These are phyloP conservation scores for Neurospora discreta DNA, from an alignment of 495 filamentous ascomycete species.

Conservation along the genomic window DNA sequence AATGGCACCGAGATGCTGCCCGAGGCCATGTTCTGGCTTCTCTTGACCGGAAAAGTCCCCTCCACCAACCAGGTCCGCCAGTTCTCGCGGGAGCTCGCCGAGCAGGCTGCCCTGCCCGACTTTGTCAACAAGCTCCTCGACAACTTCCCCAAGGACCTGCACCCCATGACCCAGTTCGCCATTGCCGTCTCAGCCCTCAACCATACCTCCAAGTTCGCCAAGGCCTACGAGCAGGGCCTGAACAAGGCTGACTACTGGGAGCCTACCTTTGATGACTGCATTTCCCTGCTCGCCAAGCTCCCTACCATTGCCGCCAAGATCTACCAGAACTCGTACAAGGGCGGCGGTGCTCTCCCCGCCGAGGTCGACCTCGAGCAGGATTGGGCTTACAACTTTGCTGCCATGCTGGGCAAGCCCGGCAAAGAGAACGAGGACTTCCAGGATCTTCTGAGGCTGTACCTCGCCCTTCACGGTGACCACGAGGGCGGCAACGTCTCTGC, in stretches of 20 bases:
- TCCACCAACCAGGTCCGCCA: conserved; percentile 66
- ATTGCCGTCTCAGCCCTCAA: conserved; percentile 90
- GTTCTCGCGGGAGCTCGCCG: conserved; percentile 76
- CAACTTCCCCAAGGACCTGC: conserved; percentile 74
- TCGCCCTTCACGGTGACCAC: conserved; percentile 95
- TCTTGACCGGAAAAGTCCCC: conserved; percentile 87
- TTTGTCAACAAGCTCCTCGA: conserved; percentile 85
- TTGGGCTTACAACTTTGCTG: conserved; percentile 96
- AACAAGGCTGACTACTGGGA: conserved; percentile 98
- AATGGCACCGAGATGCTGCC: conserved; percentile 97
- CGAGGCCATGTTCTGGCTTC: conserved; percentile 99
- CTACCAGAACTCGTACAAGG: conserved; percentile 78
- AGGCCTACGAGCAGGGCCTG: conserved; percentile 80
- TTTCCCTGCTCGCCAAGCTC: conserved; percentile 88
- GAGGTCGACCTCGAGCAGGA: conserved; percentile 76
- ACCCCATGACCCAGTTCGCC: conserved; percentile 97
- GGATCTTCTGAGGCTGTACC: conserved; percentile 83
- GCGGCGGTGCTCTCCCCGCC: conserved; percentile 64
- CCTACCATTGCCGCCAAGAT: conserved; percentile 95
- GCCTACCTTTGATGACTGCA: conserved; percentile 92
- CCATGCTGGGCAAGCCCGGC: conserved; percentile 87
- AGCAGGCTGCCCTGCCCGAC: conserved; percentile 70
- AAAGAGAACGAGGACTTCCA: conserved; percentile 86
- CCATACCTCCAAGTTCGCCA: conserved; percentile 83
- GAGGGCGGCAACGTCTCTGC: conserved; percentile 97